A percentile compares a stretch with the other conserved stretches of the same genome.
Evolutionary conservation across 225 moss, liverwort and hornwort species (phyloP).

Genomic region (Physcomitrium patens): DNA sequence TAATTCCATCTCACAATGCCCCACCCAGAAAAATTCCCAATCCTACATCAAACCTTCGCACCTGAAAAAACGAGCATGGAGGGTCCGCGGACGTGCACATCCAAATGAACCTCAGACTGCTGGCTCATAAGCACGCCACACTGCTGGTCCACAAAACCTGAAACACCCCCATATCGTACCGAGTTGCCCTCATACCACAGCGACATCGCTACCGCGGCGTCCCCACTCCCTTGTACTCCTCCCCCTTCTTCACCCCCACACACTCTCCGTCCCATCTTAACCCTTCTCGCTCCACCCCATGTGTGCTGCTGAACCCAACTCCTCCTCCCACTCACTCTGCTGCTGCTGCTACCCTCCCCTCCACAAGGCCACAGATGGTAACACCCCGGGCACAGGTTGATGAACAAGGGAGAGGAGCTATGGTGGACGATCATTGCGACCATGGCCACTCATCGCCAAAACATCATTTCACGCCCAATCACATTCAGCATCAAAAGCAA

Average conservation of each 20-base stretch:
- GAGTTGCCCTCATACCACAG: constrained; percentile 43
- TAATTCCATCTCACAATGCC: too few relatives aligned
- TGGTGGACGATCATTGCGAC: constrained; percentile 50
- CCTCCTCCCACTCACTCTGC: background rate
- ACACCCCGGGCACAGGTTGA: background rate
- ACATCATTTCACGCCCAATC: background rate
- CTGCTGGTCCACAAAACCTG: constrained; percentile 40
- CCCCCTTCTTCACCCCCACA: background rate
- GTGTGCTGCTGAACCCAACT: background rate
- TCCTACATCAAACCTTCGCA: background rate
- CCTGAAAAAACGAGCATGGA: constrained; percentile 71
- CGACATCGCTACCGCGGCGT: constrained; percentile 40
- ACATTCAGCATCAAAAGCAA: too few relatives aligned
- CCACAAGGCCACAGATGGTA: background rate
- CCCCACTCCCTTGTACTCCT: constrained; percentile 22
- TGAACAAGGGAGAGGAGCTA: constrained; percentile 33
- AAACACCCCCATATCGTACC: constrained; percentile 47
- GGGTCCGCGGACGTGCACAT: constrained; percentile 61
- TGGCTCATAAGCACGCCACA: background rate
- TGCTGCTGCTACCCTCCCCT: background rate
- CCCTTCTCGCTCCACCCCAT: background rate
- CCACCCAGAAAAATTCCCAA: too few relatives aligned
- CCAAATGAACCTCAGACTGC: constrained; percentile 46
- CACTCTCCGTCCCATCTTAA: too few relatives aligned
- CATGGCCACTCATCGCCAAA: constrained; percentile 46